These are phyloP conservation scores for Globisporangium viniferum DNA, from an alignment of 352 stramenopile genomes.

Conservation along the genomic window DNA sequence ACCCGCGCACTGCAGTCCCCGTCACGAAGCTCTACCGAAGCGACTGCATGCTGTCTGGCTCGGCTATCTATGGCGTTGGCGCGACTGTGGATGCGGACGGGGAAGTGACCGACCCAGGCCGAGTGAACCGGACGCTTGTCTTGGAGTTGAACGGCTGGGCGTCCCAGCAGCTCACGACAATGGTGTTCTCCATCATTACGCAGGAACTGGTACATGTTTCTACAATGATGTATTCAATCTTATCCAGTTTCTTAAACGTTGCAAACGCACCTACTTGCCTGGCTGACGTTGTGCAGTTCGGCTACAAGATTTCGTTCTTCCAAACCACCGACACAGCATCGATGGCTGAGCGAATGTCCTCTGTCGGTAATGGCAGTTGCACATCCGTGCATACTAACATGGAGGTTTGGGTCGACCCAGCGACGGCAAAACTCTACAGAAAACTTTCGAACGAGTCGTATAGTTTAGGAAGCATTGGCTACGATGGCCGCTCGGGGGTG, in stretches of 20 bases:
- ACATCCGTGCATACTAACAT: slow-evolving; percentile 29
- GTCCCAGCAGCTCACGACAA: slow-evolving; percentile 32
- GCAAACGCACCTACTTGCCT: neutral
- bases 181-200: slow-evolving; percentile 45
- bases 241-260: neutral
- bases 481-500: slow-evolving; percentile 31
- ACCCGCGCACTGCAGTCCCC: slow-evolving; percentile 23
- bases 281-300: slow-evolving; percentile 18
- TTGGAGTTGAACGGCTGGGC: slow-evolving; percentile 42
- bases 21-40: slow-evolving; percentile 27
- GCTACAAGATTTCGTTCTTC: slow-evolving; percentile 42
- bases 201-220: slow-evolving; percentile 35
- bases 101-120: slow-evolving; percentile 23
- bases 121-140: slow-evolving; percentile 38
- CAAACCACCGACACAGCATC: slow-evolving; percentile 10
- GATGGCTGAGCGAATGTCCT: slow-evolving; percentile 41
- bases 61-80: slow-evolving; percentile 32
- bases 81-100: slow-evolving; percentile 27
- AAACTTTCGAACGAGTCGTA: slow-evolving; percentile 35
- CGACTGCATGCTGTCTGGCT: slow-evolving; percentile 23
- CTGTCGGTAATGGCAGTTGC: slow-evolving; percentile 19
- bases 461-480: slow-evolving; percentile 33
- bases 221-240: neutral
- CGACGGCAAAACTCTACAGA: neutral
- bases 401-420: slow-evolving; percentile 20